Evolutionary conservation across 345 rosid species (phyloP), one percentile per base, ranked within the genome.

Genomic region (Abelmoschus esculentus): DNA sequence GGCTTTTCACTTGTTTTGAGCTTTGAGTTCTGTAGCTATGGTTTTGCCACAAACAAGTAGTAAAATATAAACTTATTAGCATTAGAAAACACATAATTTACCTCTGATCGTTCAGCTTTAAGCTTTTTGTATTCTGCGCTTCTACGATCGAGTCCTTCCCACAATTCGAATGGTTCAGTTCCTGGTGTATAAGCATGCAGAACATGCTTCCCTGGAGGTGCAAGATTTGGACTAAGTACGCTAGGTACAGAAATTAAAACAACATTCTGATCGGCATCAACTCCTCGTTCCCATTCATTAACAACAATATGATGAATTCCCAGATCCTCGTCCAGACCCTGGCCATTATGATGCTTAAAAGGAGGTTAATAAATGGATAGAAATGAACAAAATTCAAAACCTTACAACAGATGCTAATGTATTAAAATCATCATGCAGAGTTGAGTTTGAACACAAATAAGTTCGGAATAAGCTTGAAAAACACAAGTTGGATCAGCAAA

Each of bases 261-360:
- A 10, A 93, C 97, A 67, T 93, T 92, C 79, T 92, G 96, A 75
- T 89, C 96, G 6, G 93, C 90, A 77, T 93, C 98, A 18, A 90
- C 98, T 76, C 96, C 97, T 61, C 89, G 75, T 36, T 82, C 85
- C 96, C 98, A 90, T 34, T 93, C 92, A 61, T 93, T 87, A 63
- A 90, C 98, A 75, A 89, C 87, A 49, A 93, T 90, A 74, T 93
- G 98, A 86, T 93, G 98, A 78, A 90, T 87, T 52, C 90, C 96
- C 84, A 93, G 76, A 38, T 89, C 93, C 71, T 90, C 83, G 10
- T 71, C 79, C 66, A 93, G 36, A 32, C 87, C 97, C 87, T 93
- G 83, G 4, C 63, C 32, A 46, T 7, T 54, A 8, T 61, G 47
- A 67, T 31, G 49, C 73, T 36, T 70, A 7, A 55, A 58, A 50